Evolutionary conservation across 108 stramenopile species (phyloP).

Genomic region (Discostella stelligeroides): DNA sequence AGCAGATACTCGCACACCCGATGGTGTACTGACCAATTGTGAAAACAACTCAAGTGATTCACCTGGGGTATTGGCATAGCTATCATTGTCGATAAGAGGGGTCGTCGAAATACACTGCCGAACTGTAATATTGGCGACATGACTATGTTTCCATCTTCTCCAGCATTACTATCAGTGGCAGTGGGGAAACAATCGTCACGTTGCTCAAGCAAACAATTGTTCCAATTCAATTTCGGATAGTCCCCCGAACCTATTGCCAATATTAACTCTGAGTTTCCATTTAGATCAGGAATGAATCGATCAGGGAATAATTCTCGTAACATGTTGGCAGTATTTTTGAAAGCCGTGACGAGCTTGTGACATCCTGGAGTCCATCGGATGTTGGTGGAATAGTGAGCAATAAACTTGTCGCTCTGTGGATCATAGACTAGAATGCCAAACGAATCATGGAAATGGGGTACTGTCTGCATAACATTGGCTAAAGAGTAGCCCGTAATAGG

Average conservation of each 20-base stretch:
- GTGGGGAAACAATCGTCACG: conserved; percentile 4
- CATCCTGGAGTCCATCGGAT: conserved; percentile 38
- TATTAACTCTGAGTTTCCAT: conserved; percentile 5
- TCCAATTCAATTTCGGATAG: conserved; percentile 23
- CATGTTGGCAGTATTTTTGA: conserved; percentile 18
- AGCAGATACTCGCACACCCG: conserved; percentile 13
- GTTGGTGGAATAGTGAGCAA: conserved; percentile 23
- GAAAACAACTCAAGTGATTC: conserved; percentile 29
- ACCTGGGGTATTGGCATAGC: conserved; percentile 40
- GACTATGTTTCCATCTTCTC: neutral
- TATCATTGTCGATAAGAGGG: conserved; percentile 17
- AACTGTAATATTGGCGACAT: conserved; percentile 34
- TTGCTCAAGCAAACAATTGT: conserved; percentile 11
- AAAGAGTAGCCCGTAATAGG: neutral
- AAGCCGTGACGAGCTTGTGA: conserved; percentile 27
- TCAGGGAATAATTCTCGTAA: conserved; percentile 33
- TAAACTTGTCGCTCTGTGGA: conserved; percentile 13
- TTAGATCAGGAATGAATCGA: conserved; percentile 5
- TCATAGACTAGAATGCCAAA: conserved; percentile 30
- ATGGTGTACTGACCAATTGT: conserved; percentile 15
- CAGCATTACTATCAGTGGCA: neutral
- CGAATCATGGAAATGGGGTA: neutral
- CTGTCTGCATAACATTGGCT: neutral
- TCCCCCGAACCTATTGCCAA: conserved; percentile 23
- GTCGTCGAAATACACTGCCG: conserved; percentile 27